These are phyloP conservation scores for Xylariaceae sp. DNA, from an alignment of 2,329 filamentous ascomycete genomes.

Conservation along the genomic window DNA sequence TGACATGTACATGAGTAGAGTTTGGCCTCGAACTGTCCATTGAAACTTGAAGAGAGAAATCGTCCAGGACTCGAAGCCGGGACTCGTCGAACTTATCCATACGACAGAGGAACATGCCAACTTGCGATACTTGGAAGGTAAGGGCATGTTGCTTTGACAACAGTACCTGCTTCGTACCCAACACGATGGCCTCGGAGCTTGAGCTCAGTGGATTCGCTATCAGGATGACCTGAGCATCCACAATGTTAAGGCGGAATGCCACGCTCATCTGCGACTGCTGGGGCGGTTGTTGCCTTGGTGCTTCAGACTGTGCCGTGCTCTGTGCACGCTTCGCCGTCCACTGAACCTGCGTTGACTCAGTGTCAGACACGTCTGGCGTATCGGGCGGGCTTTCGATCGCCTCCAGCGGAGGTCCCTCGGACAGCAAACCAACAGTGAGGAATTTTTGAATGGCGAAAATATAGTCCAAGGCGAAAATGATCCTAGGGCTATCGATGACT, in stretches of 20 bases:
- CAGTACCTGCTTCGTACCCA: constrained; percentile 89
- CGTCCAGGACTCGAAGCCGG: constrained; percentile 85
- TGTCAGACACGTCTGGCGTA: constrained; percentile 53
- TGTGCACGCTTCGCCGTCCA: constrained; percentile 35
- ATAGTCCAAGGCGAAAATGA: constrained; percentile 96
- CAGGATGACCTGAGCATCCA: constrained; percentile 92
- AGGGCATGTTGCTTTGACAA: constrained; percentile 90
- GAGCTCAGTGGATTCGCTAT: constrained; percentile 89
- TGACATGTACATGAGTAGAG: constrained; percentile 73
- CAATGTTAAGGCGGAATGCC: constrained; percentile 86
- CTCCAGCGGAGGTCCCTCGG: constrained; percentile 52
- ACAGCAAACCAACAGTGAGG: constrained; percentile 62
- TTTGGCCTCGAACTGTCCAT: constrained; percentile 65
- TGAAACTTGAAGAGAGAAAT: constrained; percentile 87
- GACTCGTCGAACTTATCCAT: constrained; percentile 97
- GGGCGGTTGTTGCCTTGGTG: constrained; percentile 13
- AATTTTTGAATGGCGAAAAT: constrained; percentile 85
- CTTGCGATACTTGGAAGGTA: constrained; percentile 86
- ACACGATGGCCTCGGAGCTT: constrained; percentile 90
- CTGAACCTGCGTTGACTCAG: constrained; percentile 50
- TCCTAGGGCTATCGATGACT: constrained; percentile 86
- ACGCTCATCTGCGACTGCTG: constrained; percentile 58
- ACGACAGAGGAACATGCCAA: constrained; percentile 96
- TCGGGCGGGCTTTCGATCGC: constrained; percentile 51
- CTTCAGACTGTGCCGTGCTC: constrained; percentile 20